Evolutionary conservation across 192 early-diverging fungal species (phyloP), one percentile per base, ranked within the genome.

Genomic region (Martensiomyces pterosporus): DNA sequence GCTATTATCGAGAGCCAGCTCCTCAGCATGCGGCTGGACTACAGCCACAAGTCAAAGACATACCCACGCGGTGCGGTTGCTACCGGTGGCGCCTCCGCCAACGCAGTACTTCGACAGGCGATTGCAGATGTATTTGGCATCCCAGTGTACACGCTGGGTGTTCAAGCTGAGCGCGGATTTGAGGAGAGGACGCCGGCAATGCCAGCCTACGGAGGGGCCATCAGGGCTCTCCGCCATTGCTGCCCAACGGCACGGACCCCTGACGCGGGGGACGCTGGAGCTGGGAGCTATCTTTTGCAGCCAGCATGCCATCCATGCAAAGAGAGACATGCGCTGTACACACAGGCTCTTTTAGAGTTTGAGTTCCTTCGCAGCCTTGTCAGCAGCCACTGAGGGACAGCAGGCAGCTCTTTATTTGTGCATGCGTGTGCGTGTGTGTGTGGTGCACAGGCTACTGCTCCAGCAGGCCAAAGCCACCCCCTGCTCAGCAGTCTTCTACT

Each of bases 1-100:
- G 82, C 80, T 1, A 78, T 90, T 26, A 46, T 91, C 6, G 91
- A 93, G 45, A 81, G 79, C 34, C 89, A 87, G 58, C 63, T 84
- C 21, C 47, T 93, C 62, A 79, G 80, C 9, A 90, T 90, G 86
- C 60, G 77, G 18, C 24, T 78, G 21, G 75, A 82, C 25, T 69
- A 74, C 4, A 43, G 49, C 15, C 55, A 56, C 49, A 52, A 67
- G 39, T 43, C 32, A 2, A 24, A 44, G 15, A 7, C 40, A 18
- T 25, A 35, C 24, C 25, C 61, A 26, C 45, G 59, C 17, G 45
- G 43, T 13, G 58, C 90, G 12, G 53, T 89, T n/a, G 81, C 81
- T 7, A 84, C 82, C 0, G 91, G 91, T 12, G 91, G 91, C 5
- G 89, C 85, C 5, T 76, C 85, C 0, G 65, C 50, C 0, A 91